Conservation (phyloP, 1,139 yeast genomes). For the Wickerhamomyces sp. region DNA sequence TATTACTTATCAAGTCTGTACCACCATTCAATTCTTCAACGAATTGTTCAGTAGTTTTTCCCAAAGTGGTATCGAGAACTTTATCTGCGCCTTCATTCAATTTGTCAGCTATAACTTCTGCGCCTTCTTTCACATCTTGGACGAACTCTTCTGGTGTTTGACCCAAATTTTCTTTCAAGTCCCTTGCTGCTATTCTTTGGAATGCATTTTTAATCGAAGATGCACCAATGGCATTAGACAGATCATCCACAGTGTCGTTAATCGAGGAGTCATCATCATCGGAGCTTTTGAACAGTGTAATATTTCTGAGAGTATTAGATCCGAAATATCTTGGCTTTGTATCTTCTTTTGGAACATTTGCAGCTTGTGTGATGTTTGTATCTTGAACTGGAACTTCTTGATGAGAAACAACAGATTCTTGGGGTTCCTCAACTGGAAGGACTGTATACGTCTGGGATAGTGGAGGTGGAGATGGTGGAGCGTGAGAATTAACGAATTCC, state of each 20-base stretch:
- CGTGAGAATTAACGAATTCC: conserved; percentile 8
- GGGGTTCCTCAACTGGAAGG: neutral
- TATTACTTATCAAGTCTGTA: conserved; percentile 3
- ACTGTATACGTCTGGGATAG: neutral
- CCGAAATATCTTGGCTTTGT: neutral
- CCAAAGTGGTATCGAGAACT: neutral
- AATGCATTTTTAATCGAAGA: neutral
- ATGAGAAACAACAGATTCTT: neutral
- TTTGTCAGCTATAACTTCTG: neutral
- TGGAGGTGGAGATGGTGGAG: neutral
- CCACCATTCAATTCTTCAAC: conserved; percentile 2
- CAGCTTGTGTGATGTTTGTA: neutral
- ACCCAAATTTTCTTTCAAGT: neutral
- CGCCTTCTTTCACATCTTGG: neutral
- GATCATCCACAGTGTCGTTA: neutral
- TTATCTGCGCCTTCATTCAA: neutral
- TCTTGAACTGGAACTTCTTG: neutral
- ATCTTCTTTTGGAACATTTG: neutral
- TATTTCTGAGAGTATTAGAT: neutral
- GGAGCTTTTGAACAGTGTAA: neutral
- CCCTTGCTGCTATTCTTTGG: neutral
- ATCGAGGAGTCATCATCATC: neutral
- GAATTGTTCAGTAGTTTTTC: conserved; percentile 1
- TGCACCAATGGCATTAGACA: neutral
- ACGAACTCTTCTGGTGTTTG: neutral